Evolutionary conservation across 768 basidiomycete genomes (phyloP).

Genomic region (Rhizopogon rudus): DNA sequence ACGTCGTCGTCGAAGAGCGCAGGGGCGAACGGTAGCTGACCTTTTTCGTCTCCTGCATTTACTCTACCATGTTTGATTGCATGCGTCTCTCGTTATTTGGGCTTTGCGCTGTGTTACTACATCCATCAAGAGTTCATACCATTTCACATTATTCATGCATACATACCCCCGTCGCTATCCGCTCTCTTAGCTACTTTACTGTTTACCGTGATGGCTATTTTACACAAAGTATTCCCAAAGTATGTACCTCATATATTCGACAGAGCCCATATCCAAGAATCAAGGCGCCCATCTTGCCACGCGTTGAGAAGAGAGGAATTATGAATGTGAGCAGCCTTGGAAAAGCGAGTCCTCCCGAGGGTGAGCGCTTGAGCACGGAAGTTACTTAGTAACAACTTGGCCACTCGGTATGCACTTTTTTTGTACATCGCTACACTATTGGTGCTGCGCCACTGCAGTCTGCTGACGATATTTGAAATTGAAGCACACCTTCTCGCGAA

Average conservation of each 20-base stretch:
- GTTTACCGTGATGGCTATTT: not conserved
- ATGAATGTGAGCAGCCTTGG: no score
- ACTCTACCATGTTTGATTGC: not conserved
- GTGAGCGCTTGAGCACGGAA: no score
- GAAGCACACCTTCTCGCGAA: no score
- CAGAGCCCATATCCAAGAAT: no score
- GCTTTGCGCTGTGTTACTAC: not conserved
- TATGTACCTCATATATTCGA: not conserved
- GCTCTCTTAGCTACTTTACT: not conserved
- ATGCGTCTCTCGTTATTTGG: not conserved
- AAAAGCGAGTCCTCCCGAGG: no score
- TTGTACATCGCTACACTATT: no score
- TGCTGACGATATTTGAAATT: no score
- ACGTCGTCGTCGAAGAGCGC: slow-evolving; percentile 63
- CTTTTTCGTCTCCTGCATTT: not conserved
- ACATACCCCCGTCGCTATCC: not conserved
- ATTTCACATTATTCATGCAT: not conserved
- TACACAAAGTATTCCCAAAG: not conserved
- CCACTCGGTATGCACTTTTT: no score
- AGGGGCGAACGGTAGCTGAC: slow-evolving; percentile 32
- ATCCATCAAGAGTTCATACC: not conserved
- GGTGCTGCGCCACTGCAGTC: no score
- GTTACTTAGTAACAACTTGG: no score
- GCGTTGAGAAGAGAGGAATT: no score
- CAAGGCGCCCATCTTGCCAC: no score